Base-by-base conservation (phyloP, 2,329 filamentous ascomycete genomes). In the Fusarium odoratissimum region DNA sequence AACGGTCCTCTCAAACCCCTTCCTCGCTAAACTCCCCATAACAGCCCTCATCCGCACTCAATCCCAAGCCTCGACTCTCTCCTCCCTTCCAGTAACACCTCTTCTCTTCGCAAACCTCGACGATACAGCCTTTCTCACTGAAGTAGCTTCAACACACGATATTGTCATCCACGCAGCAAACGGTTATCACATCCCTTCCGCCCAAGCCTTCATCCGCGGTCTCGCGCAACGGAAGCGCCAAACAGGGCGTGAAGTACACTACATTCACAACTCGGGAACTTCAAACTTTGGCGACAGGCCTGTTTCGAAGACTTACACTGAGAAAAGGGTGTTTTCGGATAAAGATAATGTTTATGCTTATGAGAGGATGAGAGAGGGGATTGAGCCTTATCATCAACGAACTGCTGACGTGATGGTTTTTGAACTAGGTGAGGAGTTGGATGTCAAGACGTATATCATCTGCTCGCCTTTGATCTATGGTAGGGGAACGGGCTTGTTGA, bases 381-480 rank as follows among this genome's bases (percentile, higher is more conserved):
- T 42, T 1, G 55, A 57, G 3, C 12, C 51, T 1, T 71, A 71
- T 8, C 19, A 41, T 3, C 67, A 71, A n/a, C 56, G 67, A 8
- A 56, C 67, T 5, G 40, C 44, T 4, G 67, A 71, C 12, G n/a
- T 67, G 1, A 7, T 8, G 0, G 67, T 71, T 7, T 46, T 71
- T 14, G 56, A 71, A 17, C 33, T 21, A 3, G 67, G 67, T 4
- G 45, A n/a, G 10, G 25, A 67, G 10, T 9, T 49, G 1, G 55
- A 11, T 23, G 35, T 71, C 0, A n/a, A 35, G 16, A 71, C 67
- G 1, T 38, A 67, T 8, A 71, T 67, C 16, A 30, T 71, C 4
- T 60, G 56, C 28, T 55, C 67, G 0, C 67, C 67, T 16, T 6
- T 67, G 9, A 67, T 67, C 10, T 67, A 54, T 38, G 64, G 64